A percentile compares a stretch with the other conserved stretches of the same genome.
Evolutionary conservation across 306 rosid species (phyloP).

Genomic region (Sindora glabra): DNA sequence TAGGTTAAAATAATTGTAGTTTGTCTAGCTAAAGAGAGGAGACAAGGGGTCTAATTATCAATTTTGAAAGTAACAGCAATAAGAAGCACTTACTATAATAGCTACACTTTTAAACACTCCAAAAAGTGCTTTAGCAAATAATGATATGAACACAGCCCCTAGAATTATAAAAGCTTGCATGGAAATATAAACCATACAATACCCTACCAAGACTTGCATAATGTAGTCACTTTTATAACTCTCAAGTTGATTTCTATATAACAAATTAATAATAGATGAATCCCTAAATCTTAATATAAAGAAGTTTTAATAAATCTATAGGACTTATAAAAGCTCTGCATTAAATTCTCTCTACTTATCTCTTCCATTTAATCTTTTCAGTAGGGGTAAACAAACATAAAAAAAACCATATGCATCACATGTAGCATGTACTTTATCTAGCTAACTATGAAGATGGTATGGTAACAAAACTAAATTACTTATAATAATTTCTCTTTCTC

Average conservation of each 20-base stretch:
- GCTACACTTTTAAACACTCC: conserved; percentile 86
- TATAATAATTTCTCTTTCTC: too few relatives aligned
- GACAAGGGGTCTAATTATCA: conserved; percentile 74
- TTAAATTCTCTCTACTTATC: too few relatives aligned
- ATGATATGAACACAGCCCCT: conserved; percentile 96
- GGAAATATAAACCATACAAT: conserved; percentile 88
- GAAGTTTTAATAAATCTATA: too few relatives aligned
- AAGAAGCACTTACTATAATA: conserved; percentile 90
- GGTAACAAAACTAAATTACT: too few relatives aligned
- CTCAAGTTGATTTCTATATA: conserved; percentile 83
- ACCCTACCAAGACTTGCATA: conserved; percentile 90
- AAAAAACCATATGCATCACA: too few relatives aligned
- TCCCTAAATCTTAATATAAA: too few relatives aligned
- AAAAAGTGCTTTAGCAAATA: conserved; percentile 93
- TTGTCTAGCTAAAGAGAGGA: conserved; percentile 80
- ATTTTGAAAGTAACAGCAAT: conserved; percentile 85
- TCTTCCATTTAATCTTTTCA: too few relatives aligned
- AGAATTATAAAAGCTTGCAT: conserved; percentile 99
- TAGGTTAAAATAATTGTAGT: conserved; percentile 64
- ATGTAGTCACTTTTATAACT: conserved; percentile 97
- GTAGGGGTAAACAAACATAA: too few relatives aligned
- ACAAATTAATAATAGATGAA: neutral
- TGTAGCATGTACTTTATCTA: too few relatives aligned
- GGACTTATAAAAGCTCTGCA: too few relatives aligned
- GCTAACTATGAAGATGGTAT: too few relatives aligned